Evolutionary conservation across 225 moss, liverwort and hornwort genomes (phyloP).

Genomic region (Bryum argenteum): DNA sequence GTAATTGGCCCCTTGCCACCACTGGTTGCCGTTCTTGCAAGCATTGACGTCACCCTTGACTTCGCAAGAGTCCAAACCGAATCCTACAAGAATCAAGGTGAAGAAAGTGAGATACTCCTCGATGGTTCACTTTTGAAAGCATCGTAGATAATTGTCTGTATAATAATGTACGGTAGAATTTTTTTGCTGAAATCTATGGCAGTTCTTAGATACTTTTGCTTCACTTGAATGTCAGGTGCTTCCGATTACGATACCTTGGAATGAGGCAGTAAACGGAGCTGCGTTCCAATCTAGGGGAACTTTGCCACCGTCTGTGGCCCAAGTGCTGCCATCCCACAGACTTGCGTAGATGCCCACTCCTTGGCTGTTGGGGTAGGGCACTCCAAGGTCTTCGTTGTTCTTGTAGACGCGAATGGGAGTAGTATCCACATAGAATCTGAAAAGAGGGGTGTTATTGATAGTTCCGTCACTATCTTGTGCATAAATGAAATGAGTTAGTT

Average conservation of each 20-base stretch:
- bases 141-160: not conserved
- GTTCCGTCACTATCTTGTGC: not conserved
- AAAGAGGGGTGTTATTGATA: constrained; percentile 13
- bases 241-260: constrained; percentile 26
- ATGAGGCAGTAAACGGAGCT: constrained; percentile 64
- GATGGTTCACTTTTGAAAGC: not conserved
- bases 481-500: constrained; percentile 4
- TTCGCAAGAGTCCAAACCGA: constrained; percentile 52
- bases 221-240: not conserved
- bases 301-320: constrained; percentile 64
- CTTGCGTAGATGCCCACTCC: constrained; percentile 60
- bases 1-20: constrained; percentile 48
- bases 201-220: not conserved
- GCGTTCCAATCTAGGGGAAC: constrained; percentile 47
- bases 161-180: not conserved
- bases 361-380: constrained; percentile 60
- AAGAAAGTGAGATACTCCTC: not conserved
- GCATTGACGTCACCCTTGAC: constrained; percentile 23
- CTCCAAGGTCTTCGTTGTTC: constrained; percentile 57
- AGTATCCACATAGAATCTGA: constrained; percentile 64
- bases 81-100: constrained; percentile 21
- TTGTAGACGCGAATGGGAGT: constrained; percentile 61
- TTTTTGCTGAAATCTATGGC: not conserved
- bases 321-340: constrained; percentile 62
- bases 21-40: constrained; percentile 42